These are phyloP conservation scores for Phytophthora cryptogea DNA, from an alignment of 352 stramenopile genomes.

Conservation along the genomic window DNA sequence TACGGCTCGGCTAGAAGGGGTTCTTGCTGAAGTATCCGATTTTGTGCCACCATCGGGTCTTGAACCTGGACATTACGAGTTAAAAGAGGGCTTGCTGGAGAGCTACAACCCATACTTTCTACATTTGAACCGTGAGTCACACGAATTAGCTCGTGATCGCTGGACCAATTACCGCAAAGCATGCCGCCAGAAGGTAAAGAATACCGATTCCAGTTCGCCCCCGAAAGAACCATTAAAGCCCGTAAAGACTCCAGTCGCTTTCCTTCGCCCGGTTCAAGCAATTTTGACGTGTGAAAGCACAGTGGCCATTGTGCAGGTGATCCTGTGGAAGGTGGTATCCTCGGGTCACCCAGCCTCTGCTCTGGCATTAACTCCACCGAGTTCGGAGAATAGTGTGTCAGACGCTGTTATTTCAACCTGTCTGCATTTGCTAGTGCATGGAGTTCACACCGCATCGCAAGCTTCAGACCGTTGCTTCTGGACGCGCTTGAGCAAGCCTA, in stretches of 20 bases:
- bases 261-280: conserved; percentile 57
- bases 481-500: conserved; percentile 45
- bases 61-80: conserved; percentile 79
- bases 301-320: conserved; percentile 62
- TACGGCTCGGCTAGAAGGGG: conserved; percentile 61
- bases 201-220: conserved; percentile 7
- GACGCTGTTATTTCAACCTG: conserved; percentile 85
- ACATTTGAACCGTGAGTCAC: conserved; percentile 82
- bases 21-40: conserved; percentile 65
- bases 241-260: conserved; percentile 42
- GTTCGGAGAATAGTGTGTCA: conserved; percentile 53
- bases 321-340: conserved; percentile 68
- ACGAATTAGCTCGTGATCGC: conserved; percentile 81
- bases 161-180: conserved; percentile 79
- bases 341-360: conserved; percentile 13
- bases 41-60: conserved; percentile 78
- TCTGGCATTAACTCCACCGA: conserved; percentile 1
- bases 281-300: conserved; percentile 75
- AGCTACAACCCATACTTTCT: conserved; percentile 88
- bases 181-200: conserved; percentile 39
- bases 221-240: conserved; percentile 53
- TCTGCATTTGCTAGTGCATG: conserved; percentile 82
- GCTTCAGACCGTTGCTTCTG: conserved; percentile 49
- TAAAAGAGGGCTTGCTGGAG: conserved; percentile 76
- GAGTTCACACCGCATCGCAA: conserved; percentile 60